Base-by-base conservation (phyloP, 305 asterid genomes). In the Nicotiana rustica region DNA sequence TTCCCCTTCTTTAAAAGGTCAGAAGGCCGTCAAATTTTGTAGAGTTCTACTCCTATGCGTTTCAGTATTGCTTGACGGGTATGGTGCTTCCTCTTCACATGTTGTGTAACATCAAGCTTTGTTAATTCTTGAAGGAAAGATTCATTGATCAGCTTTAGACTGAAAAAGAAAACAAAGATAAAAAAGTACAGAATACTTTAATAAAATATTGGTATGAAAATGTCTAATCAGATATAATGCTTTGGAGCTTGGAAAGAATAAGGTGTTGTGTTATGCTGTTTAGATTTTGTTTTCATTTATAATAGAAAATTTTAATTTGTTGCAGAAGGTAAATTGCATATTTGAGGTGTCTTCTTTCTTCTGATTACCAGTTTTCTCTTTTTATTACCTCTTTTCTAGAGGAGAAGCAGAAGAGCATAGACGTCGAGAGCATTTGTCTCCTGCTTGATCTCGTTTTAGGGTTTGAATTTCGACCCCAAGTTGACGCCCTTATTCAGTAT, bases 371-470 rank as follows among this genome's bases (percentile, higher is more conserved):
- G 47, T 80, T 78, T 57, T 5, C 18, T 6, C 9, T 47, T 56
- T 56, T 47, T 35, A 5, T 61, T 55, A 47, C 19, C 19, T 62
- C 77, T 85, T 56, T 84, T 86, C 52, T 88, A 94, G 99, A 95
- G 89, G 97, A 95, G 82, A 92, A 90, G 84, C 95, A 95, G 82
- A 95, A 94, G 90, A 92, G 97, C 88, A 87, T 95, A 81, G 98
- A 95, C 87, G 88, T 95, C 21, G 97, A 95, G 88, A 92, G 91
- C 84, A 78, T 92, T 71, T 95, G 96, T 83, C 71, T 89, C 67
- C 89, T 95, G 71, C 61, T 92, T 81, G 93, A 92, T 82, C 90
- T 95, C 86, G 95, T 95, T 87, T 85, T 94, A 68, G 92, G 93
- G 84, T 84, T 77, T 82, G 91, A 80, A 66, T 92, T 86, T 82